Evolutionary conservation across 441 rosid species (phyloP).

Genomic region (Isatis lusitanica): DNA sequence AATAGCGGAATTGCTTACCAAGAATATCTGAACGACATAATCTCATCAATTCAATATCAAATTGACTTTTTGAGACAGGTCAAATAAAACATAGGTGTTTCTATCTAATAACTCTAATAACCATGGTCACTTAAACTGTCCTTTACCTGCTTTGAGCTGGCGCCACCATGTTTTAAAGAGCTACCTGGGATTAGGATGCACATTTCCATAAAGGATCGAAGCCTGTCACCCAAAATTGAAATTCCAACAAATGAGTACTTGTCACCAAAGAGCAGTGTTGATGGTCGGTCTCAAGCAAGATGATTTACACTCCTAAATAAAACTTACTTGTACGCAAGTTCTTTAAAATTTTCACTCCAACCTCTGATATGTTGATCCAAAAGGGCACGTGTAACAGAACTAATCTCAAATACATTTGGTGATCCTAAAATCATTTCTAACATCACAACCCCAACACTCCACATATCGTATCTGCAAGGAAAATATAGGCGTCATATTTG

Average conservation of each 20-base stretch:
- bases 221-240: slow-evolving; percentile 51
- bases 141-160: slow-evolving; percentile 55
- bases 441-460: slow-evolving; percentile 96
- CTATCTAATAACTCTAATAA: neutral
- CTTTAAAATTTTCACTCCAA: slow-evolving; percentile 84
- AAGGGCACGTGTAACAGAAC: slow-evolving; percentile 69
- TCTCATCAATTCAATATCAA: too few species aligned
- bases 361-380: slow-evolving; percentile 85
- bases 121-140: neutral
- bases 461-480: slow-evolving; percentile 82
- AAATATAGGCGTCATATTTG: slow-evolving; percentile 11
- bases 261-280: neutral
- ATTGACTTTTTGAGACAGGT: too few species aligned
- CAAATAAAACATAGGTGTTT: neutral
- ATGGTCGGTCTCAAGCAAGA: slow-evolving; percentile 4
- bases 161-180: slow-evolving; percentile 52
- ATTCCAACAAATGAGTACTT: slow-evolving; percentile 2
- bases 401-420: slow-evolving; percentile 84
- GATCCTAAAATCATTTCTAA: slow-evolving; percentile 93
- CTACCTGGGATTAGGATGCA: slow-evolving; percentile 87
- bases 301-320: slow-evolving; percentile 8
- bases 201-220: slow-evolving; percentile 87
- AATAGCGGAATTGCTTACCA: neutral
- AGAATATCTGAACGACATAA: neutral
- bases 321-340: slow-evolving; percentile 91